Base-by-base conservation (phyloP, 2,329 filamentous ascomycete genomes). In the Colletotrichum paranaense region DNA sequence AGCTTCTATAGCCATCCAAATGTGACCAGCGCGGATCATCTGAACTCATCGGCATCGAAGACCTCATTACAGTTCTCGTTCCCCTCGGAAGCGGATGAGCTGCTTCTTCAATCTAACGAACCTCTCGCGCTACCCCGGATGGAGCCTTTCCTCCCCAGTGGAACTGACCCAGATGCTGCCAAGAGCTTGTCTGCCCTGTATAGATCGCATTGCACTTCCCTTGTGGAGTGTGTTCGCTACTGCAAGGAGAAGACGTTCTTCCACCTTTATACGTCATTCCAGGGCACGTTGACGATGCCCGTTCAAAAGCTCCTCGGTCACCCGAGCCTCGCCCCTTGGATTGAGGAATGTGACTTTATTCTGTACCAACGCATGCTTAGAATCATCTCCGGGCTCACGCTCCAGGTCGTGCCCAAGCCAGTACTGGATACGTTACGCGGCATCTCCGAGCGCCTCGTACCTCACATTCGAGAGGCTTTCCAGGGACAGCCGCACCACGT, bases 191-290 rank as follows among this genome's bases (percentile, higher is more conserved):
- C 92, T 49, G 95, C 96, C 5, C 88, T 98, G 28, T 99, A 99
- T 80, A 92, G 95, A 62, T 97, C 96, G 3, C 96, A 98, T 80
- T 98, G 95, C 81, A 98, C 97, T 16, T 98, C 95, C 1, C 89
- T 99, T 5, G 93, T 99, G 38, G 97, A 99, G 82, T 96, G 95
- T 78, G 95, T 99, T 74, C 93, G 97, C 35, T 98, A 94, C 82
- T 98, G 96, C 87, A 97, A 97, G 80, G 95, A 98, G 82, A 97
- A 98, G 84, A 96, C 95, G 7, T 97, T 99, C 81, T 97, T 98
- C 81, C 94, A 97, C 76, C 90, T 98, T 19, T 98, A 97, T 81
- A 95, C 94, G 6, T 97, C 96, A 1, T 98, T 99, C 81, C 95
- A 98, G 79, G 97, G 97, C 68, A 98, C 95, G 2, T 89, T 99